Base-by-base conservation (phyloP, 1,284 basidiomycete genomes). In the Leccinum fallax region DNA sequence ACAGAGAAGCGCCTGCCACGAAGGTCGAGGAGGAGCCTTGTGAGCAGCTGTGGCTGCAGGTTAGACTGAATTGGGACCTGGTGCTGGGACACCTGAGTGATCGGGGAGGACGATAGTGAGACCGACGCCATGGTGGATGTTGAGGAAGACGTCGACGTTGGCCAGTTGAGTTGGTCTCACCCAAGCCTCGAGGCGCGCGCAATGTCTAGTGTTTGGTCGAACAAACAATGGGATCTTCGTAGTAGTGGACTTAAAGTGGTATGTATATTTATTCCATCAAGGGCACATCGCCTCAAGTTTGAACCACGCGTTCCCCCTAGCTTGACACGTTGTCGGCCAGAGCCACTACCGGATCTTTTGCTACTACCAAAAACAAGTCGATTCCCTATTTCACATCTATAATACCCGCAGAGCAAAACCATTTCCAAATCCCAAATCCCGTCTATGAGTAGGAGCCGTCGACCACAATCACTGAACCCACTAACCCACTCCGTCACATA, bases 1-100 rank as follows among this genome's bases (percentile, higher is more conserved):
- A 99, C 95, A 61, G 93, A 90, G 80, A 98, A 97, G 68, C 95
- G 89, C 67, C 82, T 85, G 63, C 95, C 95, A 66, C 97, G 89
- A 56, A 99, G 83, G 78, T 98, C 97, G 69, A 99, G 89, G 61
- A 93, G 87, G 67, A 99, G 85, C 65, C 94, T 85, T 13, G 92
- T 90, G 65, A 97, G 83, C 43, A 95, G 83, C 78, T 93, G 90
- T 15, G 92, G 90, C 75, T 93, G 90, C 24, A 93, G 79, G 67
- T 86, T 88, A 15, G 86, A 83, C 67, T 88, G 85, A n/a, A 85
- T 80, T 51, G 86, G 88, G 16, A 81, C 80, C 60, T 79, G 77
- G 71, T 76, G 80, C 71, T 92, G 91, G 9, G 89, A 89, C 58
- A 94, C 93, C 75, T 94, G 92, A 0, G 93, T 94, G 69, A 95